Conservation (phyloP, 768 basidiomycete species). For the Pleurotus eryngii region DNA sequence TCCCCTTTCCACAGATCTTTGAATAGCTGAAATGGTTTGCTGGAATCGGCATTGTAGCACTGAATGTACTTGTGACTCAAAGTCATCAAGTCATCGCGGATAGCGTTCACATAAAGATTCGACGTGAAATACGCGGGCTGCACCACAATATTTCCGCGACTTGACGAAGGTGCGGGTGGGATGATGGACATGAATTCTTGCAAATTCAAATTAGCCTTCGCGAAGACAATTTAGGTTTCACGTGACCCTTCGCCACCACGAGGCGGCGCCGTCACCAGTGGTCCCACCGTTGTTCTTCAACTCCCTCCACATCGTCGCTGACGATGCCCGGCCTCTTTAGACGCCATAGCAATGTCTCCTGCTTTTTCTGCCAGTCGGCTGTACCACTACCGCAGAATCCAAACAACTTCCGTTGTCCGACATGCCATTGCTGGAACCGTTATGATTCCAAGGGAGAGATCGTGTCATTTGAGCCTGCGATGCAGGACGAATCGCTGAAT, state of each 20-base stretch:
- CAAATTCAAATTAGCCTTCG: background rate
- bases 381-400: conserved; percentile 43
- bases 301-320: conserved; percentile 7
- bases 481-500: conserved; percentile 80
- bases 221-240: background rate
- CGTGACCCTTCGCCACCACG: background rate
- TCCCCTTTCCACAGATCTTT: conserved; percentile 62
- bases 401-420: conserved; percentile 59
- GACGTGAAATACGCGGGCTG: conserved; percentile 81
- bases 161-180: conserved; percentile 51
- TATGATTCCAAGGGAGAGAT: conserved; percentile 74
- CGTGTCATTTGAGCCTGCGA: conserved; percentile 81
- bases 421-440: conserved; percentile 73
- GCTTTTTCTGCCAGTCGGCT: conserved; percentile 69
- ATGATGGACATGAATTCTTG: conserved; percentile 36
- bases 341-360: conserved; percentile 46
- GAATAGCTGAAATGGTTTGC: conserved; percentile 65
- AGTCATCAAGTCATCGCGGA: conserved; percentile 59
- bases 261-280: background rate
- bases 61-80: conserved; percentile 54
- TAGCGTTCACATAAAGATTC: conserved; percentile 61
- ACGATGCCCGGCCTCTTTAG: conserved; percentile 48
- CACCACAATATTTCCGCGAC: conserved; percentile 58
- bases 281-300: conserved; percentile 4
- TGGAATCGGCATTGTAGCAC: conserved; percentile 33